Conservation (phyloP, 495 filamentous ascomycete species). For the Niebla homalea region DNA sequence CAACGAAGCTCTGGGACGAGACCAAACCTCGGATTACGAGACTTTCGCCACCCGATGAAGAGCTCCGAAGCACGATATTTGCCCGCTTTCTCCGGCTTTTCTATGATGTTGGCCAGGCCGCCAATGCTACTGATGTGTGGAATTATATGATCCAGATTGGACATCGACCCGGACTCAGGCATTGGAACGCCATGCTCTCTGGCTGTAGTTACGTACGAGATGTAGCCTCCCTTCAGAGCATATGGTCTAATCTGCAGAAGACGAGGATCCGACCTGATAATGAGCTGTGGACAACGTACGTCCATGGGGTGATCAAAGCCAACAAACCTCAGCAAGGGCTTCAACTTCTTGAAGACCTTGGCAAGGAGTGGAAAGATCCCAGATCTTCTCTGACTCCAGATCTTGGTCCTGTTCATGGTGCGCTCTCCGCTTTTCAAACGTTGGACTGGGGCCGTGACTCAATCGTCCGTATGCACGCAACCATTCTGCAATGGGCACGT, state of each 20-base stretch:
- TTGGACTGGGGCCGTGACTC: slow-evolving; percentile 29
- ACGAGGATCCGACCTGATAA: slow-evolving; percentile 42
- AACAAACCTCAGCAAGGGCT: slow-evolving; percentile 36
- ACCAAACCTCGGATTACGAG: background rate
- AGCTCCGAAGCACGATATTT: slow-evolving; percentile 27
- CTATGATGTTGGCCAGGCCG: slow-evolving; percentile 32
- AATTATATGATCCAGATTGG: slow-evolving; percentile 40
- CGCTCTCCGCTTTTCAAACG: slow-evolving; percentile 35
- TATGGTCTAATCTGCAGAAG: slow-evolving; percentile 44
- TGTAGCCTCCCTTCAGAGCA: slow-evolving; percentile 32
- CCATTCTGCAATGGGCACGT: slow-evolving; percentile 47
- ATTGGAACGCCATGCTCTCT: slow-evolving; percentile 51
- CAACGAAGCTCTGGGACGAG: slow-evolving; percentile 8
- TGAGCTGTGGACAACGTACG: slow-evolving; percentile 45
- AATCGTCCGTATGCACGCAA: slow-evolving; percentile 6
- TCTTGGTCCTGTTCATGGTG: slow-evolving; percentile 50
- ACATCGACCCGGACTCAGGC: slow-evolving; percentile 36
- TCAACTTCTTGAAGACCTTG: slow-evolving; percentile 47
- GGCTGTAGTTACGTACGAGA: slow-evolving; percentile 40
- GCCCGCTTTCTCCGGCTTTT: slow-evolving; percentile 41
- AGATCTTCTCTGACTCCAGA: slow-evolving; percentile 32
- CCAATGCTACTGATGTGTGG: slow-evolving; percentile 44
- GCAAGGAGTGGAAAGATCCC: slow-evolving; percentile 33
- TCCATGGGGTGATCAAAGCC: slow-evolving; percentile 43
- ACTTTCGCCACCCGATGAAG: background rate